These are phyloP conservation scores for Pythium graminicola DNA, from an alignment of 352 stramenopile genomes.

Conservation along the genomic window DNA sequence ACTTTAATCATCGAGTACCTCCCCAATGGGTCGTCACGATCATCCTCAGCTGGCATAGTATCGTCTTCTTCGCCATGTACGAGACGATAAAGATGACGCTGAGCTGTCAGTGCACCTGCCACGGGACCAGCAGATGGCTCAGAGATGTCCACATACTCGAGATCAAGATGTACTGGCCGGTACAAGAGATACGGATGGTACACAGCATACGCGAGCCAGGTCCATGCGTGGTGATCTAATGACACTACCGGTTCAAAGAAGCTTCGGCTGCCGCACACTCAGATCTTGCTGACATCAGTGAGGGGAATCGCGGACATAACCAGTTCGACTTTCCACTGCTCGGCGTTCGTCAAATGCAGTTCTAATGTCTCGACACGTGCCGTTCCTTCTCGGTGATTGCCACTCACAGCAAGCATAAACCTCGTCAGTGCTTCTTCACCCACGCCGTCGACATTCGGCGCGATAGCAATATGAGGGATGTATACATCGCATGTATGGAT, in stretches of 20 bases:
- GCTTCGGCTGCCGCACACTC: not conserved
- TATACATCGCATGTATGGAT: not conserved
- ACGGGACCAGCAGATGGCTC: not conserved
- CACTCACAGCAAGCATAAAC: not conserved
- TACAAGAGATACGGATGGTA: not conserved
- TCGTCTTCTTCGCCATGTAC: not conserved
- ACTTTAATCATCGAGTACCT: not conserved
- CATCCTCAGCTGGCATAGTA: not conserved
- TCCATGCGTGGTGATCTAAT: not conserved
- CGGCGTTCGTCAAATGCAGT: not conserved
- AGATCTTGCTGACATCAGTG: not conserved
- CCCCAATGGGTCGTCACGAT: not conserved
- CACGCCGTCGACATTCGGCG: not conserved
- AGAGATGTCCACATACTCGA: not conserved
- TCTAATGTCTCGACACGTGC: not conserved
- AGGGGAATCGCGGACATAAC: not conserved
- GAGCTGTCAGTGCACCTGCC: not conserved
- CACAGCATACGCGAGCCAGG: constrained; percentile 1
- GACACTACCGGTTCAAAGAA: not conserved
- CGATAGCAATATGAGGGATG: not conserved
- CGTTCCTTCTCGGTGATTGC: not conserved
- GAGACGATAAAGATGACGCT: not conserved
- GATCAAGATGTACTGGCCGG: not conserved
- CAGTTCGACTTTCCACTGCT: not conserved
- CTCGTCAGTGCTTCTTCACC: not conserved